Conservation (phyloP, 257 asterid species). For the Solanum ahanhuiri region DNA sequence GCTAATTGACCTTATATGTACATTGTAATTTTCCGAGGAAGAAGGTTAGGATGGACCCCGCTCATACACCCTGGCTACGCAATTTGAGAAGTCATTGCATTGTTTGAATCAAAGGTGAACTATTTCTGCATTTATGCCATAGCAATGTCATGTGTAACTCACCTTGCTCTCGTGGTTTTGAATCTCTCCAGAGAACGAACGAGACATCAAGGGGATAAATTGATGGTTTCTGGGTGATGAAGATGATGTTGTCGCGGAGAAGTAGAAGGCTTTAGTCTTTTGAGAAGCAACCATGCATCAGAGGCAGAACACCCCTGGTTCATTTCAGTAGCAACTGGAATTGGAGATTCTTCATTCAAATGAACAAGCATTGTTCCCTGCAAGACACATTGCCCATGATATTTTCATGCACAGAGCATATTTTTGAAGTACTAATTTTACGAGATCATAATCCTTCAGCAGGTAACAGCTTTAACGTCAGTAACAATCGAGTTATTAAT, state of each 20-base stretch:
- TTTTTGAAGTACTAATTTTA: neutral
- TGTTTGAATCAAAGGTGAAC: neutral
- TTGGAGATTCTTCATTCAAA: conserved; percentile 27
- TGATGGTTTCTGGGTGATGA: conserved; percentile 19
- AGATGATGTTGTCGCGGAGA: conserved; percentile 13
- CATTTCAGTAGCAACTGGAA: conserved; percentile 75
- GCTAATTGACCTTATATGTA: neutral
- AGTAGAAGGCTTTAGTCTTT: conserved; percentile 34
- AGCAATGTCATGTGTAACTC: neutral
- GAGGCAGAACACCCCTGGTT: conserved; percentile 62
- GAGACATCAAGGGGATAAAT: conserved; percentile 31
- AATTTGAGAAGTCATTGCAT: neutral
- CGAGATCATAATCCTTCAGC: neutral
- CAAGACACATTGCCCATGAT: neutral
- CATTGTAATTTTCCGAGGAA: neutral
- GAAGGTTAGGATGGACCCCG: neutral
- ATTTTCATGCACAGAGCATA: neutral
- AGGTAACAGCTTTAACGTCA: neutral
- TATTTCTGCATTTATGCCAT: neutral
- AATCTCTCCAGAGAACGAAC: neutral
- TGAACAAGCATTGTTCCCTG: conserved; percentile 78
- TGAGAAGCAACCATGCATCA: conserved; percentile 64
- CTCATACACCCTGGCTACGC: neutral
- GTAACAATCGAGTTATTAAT: neutral
- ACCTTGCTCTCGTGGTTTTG: neutral